These are phyloP conservation scores for Phytophthora cajani DNA, from an alignment of 352 stramenopile genomes.

Conservation along the genomic window DNA sequence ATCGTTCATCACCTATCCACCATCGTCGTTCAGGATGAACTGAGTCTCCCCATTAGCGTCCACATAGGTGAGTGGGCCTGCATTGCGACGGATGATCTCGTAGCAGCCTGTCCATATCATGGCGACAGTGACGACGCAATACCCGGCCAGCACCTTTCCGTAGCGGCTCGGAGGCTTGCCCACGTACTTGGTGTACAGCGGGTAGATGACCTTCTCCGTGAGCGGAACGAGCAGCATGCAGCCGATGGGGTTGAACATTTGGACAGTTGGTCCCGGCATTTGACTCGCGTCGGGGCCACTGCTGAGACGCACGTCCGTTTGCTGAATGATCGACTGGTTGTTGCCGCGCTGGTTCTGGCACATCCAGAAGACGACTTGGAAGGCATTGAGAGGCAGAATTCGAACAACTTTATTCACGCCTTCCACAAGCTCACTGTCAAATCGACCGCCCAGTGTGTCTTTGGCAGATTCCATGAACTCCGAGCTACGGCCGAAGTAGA, in stretches of 20 bases:
- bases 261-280: background rate
- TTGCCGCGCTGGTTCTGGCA: constrained; percentile 1
- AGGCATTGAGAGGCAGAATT: background rate
- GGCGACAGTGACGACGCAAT: background rate
- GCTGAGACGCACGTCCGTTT: background rate
- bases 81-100: background rate
- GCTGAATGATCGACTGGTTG: constrained; percentile 1
- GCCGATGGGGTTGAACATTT: background rate
- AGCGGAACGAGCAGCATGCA: background rate
- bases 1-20: background rate
- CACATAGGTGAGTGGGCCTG: background rate
- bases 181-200: background rate
- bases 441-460: no score
- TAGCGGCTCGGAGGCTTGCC: background rate
- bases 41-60: background rate
- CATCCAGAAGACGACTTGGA: background rate
- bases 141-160: background rate
- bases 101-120: background rate
- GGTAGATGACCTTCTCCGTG: background rate
- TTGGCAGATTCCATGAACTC: no score
- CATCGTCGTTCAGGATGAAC: background rate
- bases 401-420: no score
- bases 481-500: no score
- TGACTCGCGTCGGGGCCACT: background rate
- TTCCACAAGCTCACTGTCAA: no score